Percentiles rank a stretch among this genome's conserved stretches.
These are phyloP conservation scores for Serendipita sp. DNA, from an alignment of 1,284 basidiomycete species.

Conservation along the genomic window DNA sequence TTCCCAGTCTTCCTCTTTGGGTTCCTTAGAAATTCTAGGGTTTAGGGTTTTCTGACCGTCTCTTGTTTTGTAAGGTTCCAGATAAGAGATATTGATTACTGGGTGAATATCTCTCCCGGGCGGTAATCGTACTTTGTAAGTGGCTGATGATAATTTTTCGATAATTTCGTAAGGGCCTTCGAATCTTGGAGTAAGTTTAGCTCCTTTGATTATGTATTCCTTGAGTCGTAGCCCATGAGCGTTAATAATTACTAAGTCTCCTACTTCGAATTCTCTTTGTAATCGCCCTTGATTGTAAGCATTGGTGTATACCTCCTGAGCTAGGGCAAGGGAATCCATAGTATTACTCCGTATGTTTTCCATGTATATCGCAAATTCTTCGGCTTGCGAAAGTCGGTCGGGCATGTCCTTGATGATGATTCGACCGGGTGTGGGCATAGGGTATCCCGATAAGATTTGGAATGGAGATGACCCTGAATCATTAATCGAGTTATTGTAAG, in stretches of 20 bases:
- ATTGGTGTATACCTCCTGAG: constrained; percentile 10
- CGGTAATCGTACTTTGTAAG: constrained; percentile 21
- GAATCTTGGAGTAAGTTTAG: constrained; percentile 20
- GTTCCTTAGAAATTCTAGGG: background rate
- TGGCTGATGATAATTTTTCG: constrained; percentile 18
- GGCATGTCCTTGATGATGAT: background rate
- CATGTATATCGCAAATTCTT: constrained; percentile 9
- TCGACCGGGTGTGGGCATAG: constrained; percentile 1
- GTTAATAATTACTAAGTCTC: constrained; percentile 21
- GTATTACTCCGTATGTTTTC: constrained; percentile 13
- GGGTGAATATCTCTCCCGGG: constrained; percentile 19
- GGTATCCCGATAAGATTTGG: constrained; percentile 15
- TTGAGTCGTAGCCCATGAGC: constrained; percentile 20
- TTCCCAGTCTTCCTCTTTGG: background rate
- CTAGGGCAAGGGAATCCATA: constrained; percentile 13
- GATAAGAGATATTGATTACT: constrained; percentile 21
- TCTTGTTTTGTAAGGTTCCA: constrained; percentile 16
- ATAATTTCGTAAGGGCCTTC: constrained; percentile 24
- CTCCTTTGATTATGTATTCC: constrained; percentile 18
- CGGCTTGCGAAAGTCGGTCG: background rate
- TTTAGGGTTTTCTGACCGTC: constrained; percentile 14
- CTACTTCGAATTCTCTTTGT: constrained; percentile 15
- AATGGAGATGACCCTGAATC: constrained; percentile 15
- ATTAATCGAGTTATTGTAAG: constrained; percentile 17
- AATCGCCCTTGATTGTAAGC: constrained; percentile 16